Evolutionary conservation across 805 yeast species (phyloP).

Genomic region (Grigorovia yakushimaensis): DNA sequence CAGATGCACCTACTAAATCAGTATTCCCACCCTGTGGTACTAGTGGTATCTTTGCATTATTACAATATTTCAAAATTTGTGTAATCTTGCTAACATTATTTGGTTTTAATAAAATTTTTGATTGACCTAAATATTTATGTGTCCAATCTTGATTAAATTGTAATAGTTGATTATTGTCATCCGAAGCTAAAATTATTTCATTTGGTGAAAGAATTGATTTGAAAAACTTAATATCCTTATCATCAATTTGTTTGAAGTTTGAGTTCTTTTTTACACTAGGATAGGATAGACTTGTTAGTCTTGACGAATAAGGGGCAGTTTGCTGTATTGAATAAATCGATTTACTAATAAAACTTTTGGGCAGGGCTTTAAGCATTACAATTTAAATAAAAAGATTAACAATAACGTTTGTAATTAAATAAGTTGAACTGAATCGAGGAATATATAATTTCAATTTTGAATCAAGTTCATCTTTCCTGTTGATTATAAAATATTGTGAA

Average conservation of each 20-base stretch:
- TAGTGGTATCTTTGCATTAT: conserved; percentile 64
- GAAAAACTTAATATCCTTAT: conserved; percentile 53
- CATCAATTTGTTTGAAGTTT: conserved; percentile 41
- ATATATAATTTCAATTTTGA: too few relatives aligned
- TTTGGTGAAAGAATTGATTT: conserved; percentile 44
- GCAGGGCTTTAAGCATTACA: background rate
- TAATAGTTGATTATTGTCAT: conserved; percentile 53
- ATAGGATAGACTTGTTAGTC: conserved; percentile 63
- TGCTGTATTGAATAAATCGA: background rate
- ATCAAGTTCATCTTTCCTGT: too few relatives aligned
- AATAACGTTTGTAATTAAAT: too few relatives aligned
- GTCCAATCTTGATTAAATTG: conserved; percentile 87
- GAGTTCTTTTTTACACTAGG: conserved; percentile 45
- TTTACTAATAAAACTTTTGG: too few relatives aligned
- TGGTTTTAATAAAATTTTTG: conserved; percentile 73
- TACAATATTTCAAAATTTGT: conserved; percentile 68
- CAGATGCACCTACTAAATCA: conserved; percentile 90
- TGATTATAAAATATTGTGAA: too few relatives aligned
- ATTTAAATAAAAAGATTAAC: too few relatives aligned
- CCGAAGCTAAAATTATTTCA: conserved; percentile 33
- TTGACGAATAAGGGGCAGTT: conserved; percentile 1
- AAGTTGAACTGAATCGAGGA: too few relatives aligned
- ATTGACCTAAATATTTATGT: conserved; percentile 87
- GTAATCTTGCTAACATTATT: conserved; percentile 70
- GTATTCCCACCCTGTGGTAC: conserved; percentile 98